Percentiles rank a stretch among this genome's conserved stretches.
These are phyloP conservation scores for Malassezia sp. DNA, from an alignment of 1,284 basidiomycete genomes.

Conservation along the genomic window DNA sequence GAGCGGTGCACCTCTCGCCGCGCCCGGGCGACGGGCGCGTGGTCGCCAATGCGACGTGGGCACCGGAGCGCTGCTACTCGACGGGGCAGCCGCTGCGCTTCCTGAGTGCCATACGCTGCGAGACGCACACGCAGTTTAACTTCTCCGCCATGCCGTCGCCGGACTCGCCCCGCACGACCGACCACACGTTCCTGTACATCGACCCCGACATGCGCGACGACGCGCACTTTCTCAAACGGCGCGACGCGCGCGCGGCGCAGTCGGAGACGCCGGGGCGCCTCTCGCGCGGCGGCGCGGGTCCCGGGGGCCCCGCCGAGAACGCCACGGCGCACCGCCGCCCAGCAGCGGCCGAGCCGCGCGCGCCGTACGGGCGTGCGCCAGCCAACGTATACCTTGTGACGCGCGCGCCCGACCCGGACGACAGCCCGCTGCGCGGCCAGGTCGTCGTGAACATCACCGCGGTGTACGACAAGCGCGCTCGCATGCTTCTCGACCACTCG, in stretches of 20 bases:
- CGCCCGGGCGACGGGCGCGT: conserved; percentile 3
- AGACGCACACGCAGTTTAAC: not conserved
- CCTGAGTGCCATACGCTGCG: conserved; percentile 5
- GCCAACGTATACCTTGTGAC: conserved; percentile 5
- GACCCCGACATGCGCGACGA: not conserved
- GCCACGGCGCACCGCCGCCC: too few species aligned
- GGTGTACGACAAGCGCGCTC: conserved; percentile 24
- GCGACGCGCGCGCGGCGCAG: not conserved
- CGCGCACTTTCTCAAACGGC: not conserved
- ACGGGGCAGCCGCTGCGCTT: conserved; percentile 10
- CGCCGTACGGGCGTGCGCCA: too few species aligned
- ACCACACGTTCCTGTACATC: conserved; percentile 8
- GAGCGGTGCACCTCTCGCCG: not conserved
- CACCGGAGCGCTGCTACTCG: conserved; percentile 1
- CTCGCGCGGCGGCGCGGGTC: not conserved
- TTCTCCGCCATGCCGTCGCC: conserved; percentile 1
- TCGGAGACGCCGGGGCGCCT: not conserved
- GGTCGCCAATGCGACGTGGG: conserved; percentile 7
- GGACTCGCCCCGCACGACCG: conserved; percentile 2
- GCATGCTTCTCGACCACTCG: conserved; percentile 22
- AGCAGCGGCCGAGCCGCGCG: too few species aligned
- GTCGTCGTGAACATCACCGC: conserved; percentile 31
- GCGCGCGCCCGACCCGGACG: not conserved
- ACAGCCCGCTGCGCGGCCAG: conserved; percentile 4
- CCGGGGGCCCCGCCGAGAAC: not conserved